Base-by-base conservation (phyloP, 2,329 filamentous ascomycete genomes). In the Metarhizium humberi region DNA sequence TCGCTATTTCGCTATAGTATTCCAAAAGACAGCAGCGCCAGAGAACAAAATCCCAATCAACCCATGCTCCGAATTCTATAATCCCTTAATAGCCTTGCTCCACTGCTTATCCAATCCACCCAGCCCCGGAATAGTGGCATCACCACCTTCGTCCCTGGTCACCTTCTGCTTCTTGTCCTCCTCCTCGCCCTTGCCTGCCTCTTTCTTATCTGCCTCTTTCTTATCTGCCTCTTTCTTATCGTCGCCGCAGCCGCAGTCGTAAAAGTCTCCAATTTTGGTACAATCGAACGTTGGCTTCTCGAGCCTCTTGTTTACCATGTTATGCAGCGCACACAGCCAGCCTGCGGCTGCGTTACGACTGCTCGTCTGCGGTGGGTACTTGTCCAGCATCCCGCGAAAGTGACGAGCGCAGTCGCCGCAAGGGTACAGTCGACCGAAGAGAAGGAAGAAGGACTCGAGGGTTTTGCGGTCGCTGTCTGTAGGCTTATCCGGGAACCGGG, bases 201-300 rank as follows among this genome's bases (percentile, higher is more conserved):
- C 20, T 20, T 20, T 20, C 20, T 20, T 20, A 2, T 20, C 20
- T 20, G 20, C 3, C 20, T 20, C 20, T 20, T 20, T 25, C 20
- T 25, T 25, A 25, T 62, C 65, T 50, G 63, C 59, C 56, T 65
- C 64, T 59, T 77, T 73, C 62, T 76, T 75, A 18, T 77, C 82
- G n/a, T 86, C 84, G 14, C 82, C 84, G 63, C 85, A 88, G 0
- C 85, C 85, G 64, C 85, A 88, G 65, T 88, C 84, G 69, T 87
- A 88, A 65, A 85, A 85, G 63, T 87, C 84, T 16, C 84, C 84
- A 64, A 88, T 84, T 34, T 83, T 80, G 56, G 75, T 80, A 63
- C 85, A 88, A 68, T 87, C 82, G 61, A 87, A 88, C 13, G 76
- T 57, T 4, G 75, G 71, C 69, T 87, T 87, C 63, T 79, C 71